phyloP scores from a whole-genome alignment of 2,329 filamentous ascomycete genomes.

The Dichotomopilus funicola region DNA sequence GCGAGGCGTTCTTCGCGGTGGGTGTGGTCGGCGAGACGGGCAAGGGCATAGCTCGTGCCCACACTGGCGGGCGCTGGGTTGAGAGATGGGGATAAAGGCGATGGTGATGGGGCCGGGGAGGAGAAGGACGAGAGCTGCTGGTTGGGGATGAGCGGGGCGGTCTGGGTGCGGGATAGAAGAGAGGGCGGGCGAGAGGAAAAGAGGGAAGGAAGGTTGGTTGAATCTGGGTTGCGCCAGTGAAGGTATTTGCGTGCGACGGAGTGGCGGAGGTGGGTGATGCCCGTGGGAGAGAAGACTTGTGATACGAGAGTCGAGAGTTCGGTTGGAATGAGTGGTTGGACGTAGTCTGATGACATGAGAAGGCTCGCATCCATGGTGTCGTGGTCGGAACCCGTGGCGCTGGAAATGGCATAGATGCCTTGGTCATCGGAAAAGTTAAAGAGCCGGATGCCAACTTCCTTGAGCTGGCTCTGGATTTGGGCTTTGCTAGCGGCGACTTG shows the following conservation, averaged over 20 bases:
- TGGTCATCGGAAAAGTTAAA: conserved; percentile 55
- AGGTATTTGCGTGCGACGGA: conserved; percentile 76
- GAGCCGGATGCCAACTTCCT: conserved; percentile 50
- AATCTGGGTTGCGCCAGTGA: conserved; percentile 51
- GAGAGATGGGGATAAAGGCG: too few relatives aligned
- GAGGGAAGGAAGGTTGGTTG: conserved; percentile 5
- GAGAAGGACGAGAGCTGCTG: not conserved
- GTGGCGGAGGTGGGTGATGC: conserved; percentile 74
- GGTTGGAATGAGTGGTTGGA: conserved; percentile 70
- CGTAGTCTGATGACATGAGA: conserved; percentile 86
- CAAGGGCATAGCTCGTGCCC: conserved; percentile 43
- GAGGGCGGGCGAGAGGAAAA: conserved; percentile 13
- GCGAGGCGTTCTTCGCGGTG: conserved; percentile 31
- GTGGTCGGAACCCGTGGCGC: conserved; percentile 60
- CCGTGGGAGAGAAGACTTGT: conserved; percentile 69
- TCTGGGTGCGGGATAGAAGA: not conserved
- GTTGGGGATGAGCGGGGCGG: not conserved
- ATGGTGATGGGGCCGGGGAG: not conserved
- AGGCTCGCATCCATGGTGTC: conserved; percentile 89
- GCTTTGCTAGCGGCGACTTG: conserved; percentile 55
- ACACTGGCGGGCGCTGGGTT: not conserved
- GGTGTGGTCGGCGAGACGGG: conserved; percentile 46
- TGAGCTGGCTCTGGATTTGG: conserved; percentile 50
- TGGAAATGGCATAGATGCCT: conserved; percentile 72
- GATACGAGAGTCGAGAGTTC: conserved; percentile 67